A percentile compares a stretch with the other conserved stretches of the same genome.
These are phyloP conservation scores for Xerocomus brunneocitrinus DNA, from an alignment of 768 basidiomycete species.

Conservation along the genomic window DNA sequence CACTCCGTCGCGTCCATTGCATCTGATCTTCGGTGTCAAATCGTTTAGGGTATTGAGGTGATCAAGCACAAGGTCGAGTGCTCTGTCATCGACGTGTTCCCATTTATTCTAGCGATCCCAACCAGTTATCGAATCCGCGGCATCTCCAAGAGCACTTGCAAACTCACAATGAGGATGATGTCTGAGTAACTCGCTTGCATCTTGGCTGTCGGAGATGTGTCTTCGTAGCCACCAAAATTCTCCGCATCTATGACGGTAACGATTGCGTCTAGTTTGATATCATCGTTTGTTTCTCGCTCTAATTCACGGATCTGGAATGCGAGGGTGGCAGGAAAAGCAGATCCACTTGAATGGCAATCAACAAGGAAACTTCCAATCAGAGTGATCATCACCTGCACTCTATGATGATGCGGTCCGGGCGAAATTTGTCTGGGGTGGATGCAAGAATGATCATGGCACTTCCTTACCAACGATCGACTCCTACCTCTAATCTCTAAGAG, in stretches of 20 bases:
- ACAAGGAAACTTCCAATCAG: background rate
- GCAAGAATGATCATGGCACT: background rate
- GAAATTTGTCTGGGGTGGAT: conserved; percentile 59
- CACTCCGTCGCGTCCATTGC: conserved; percentile 57
- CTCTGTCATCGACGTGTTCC: conserved; percentile 76
- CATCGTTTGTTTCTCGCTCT: conserved; percentile 69
- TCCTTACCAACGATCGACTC: conserved; percentile 1
- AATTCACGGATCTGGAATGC: conserved; percentile 93
- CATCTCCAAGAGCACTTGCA: background rate
- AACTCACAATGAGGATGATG: conserved; percentile 73
- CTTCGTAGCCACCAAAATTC: conserved; percentile 91
- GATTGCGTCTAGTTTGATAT: conserved; percentile 83
- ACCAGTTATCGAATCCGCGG: conserved; percentile 6
- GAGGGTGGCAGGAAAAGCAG: conserved; percentile 92
- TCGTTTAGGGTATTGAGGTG: conserved; percentile 89
- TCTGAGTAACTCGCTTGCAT: conserved; percentile 97
- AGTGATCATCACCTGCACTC: conserved; percentile 74
- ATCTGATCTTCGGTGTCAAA: conserved; percentile 78
- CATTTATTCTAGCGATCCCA: conserved; percentile 68
- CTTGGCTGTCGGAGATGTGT: conserved; percentile 84
- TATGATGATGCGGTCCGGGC: conserved; percentile 89
- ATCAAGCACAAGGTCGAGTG: conserved; percentile 79
- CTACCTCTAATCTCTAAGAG: conserved; percentile 81
- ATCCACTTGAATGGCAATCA: conserved; percentile 52
- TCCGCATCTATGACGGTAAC: conserved; percentile 89